Evolutionary conservation across 2,329 filamentous ascomycete genomes (phyloP).

Genomic region (Metarhizium sp.): DNA sequence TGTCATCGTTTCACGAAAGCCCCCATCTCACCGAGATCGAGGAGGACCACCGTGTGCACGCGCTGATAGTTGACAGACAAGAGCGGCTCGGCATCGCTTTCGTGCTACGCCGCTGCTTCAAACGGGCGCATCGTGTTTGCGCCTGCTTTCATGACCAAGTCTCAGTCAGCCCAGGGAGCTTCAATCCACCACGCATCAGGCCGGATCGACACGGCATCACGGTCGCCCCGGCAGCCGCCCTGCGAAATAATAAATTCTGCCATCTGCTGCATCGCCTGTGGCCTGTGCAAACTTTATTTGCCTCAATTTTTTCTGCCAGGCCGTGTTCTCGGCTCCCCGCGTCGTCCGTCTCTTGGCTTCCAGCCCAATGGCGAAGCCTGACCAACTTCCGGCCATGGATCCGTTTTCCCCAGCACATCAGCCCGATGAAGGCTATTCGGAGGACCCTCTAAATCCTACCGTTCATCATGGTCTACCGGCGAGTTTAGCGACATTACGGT

Average conservation of each 20-base stretch:
- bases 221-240: background rate
- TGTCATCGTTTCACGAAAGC: background rate
- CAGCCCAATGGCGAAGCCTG: constrained; percentile 17
- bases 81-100: background rate
- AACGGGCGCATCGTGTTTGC: constrained; percentile 1
- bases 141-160: background rate
- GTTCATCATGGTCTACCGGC: constrained; percentile 22
- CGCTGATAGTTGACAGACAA: background rate
- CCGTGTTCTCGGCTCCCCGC: background rate
- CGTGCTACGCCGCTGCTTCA: background rate
- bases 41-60: background rate
- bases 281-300: background rate
- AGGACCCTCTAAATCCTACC: constrained; percentile 52
- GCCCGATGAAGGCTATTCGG: constrained; percentile 81
- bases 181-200: background rate
- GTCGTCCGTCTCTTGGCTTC: background rate
- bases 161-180: background rate
- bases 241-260: background rate
- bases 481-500: constrained; percentile 25
- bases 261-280: background rate
- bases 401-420: constrained; percentile 42
- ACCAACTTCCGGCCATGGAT: constrained; percentile 27
- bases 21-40: background rate
- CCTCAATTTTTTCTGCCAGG: background rate
- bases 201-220: background rate